Conservation (phyloP, 2,329 filamentous ascomycete species). For the Ciborinia camelliae region DNA sequence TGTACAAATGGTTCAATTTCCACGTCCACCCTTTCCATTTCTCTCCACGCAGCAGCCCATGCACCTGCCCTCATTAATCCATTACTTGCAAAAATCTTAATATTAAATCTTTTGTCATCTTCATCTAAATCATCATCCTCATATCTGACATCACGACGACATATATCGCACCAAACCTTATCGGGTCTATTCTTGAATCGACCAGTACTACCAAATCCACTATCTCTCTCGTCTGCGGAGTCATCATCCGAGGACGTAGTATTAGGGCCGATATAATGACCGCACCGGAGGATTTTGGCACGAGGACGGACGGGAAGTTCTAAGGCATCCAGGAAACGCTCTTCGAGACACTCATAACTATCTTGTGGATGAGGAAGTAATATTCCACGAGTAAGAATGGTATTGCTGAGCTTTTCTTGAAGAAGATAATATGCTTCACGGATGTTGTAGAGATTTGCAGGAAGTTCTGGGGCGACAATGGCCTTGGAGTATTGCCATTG, state of each 20-base stretch:
- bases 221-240: constrained; percentile 22
- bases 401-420: constrained; percentile 68
- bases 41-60: constrained; percentile 90
- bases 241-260: constrained; percentile 35
- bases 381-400: constrained; percentile 69
- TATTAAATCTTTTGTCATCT: constrained; percentile 55
- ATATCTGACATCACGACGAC: constrained; percentile 34
- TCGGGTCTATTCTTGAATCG: not conserved
- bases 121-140: constrained; percentile 28
- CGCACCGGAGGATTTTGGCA: constrained; percentile 71
- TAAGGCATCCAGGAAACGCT: constrained; percentile 70
- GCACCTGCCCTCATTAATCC: constrained; percentile 88
- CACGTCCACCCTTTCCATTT: constrained; percentile 98
- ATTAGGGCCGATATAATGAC: constrained; percentile 65
- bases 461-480: constrained; percentile 46
- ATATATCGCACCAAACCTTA: constrained; percentile 38
- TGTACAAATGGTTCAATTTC: constrained; percentile 77
- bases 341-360: constrained; percentile 77
- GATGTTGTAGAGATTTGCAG: constrained; percentile 48
- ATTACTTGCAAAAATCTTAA: constrained; percentile 93
- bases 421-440: constrained; percentile 64
- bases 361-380: constrained; percentile 74
- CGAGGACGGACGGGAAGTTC: constrained; percentile 62
- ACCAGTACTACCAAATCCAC: constrained; percentile 17
- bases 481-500: constrained; percentile 61